Base-by-base conservation (phyloP, 352 stramenopile genomes). In the Paralagenidium karlingii region DNA sequence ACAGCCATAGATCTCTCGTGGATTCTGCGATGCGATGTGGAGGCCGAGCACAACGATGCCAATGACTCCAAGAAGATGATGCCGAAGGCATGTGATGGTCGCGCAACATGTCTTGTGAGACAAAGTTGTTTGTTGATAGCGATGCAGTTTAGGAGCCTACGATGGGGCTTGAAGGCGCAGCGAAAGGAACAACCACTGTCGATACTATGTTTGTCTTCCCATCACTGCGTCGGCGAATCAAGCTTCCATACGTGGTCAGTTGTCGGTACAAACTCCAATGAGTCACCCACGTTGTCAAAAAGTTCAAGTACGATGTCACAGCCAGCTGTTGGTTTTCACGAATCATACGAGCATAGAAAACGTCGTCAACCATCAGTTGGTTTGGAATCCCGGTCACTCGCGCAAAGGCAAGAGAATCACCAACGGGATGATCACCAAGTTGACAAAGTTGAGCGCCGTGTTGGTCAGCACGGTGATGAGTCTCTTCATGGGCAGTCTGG, bases 201-300 rank as follows among this genome's bases (percentile, higher is more conserved):
- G n/a, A n/a, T n/a, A n/a, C n/a, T n/a, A n/a, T n/a, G n/a, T n/a
- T n/a, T n/a, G n/a, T n/a, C n/a, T n/a, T n/a, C n/a, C n/a, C n/a
- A n/a, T n/a, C n/a, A n/a, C n/a, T n/a, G n/a, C n/a, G n/a, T n/a
- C n/a, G n/a, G n/a, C n/a, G n/a, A n/a, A n/a, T n/a, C n/a, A n/a
- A n/a, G n/a, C n/a, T n/a, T n/a, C n/a, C n/a, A n/a, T n/a, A n/a
- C n/a, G n/a, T n/a, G n/a, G n/a, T n/a, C n/a, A n/a, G n/a, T n/a
- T 63, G 47, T 5, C 46, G 38, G 3, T 53, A 53, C 7, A 57
- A 29, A 34, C 43, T 49, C 26, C 49, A 52, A 25, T 57, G 49
- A 2, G 49, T 43, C 26, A 57, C 37, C 32, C 51, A 34, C 15
- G 29, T 42, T 21, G 49, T 43, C 32, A 57, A 39, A 1, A 57